These are phyloP conservation scores for Orbilia ellipsospora DNA, from an alignment of 2,329 filamentous ascomycete genomes.

Conservation along the genomic window DNA sequence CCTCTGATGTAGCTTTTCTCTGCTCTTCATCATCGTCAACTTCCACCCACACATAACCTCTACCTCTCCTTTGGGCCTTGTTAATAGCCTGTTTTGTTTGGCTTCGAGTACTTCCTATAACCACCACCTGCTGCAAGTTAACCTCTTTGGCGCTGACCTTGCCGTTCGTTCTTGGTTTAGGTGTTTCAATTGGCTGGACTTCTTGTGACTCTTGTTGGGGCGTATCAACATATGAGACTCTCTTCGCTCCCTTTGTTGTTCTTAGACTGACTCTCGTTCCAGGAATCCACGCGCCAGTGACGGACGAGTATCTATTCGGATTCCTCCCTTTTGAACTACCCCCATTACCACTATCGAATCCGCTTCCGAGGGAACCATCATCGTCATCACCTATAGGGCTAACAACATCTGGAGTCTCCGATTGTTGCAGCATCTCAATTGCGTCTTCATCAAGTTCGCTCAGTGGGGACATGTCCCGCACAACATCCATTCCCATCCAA, in stretches of 20 bases:
- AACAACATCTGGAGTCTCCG: slow-evolving; percentile 29
- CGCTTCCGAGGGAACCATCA: background rate
- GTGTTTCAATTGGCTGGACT: slow-evolving; percentile 13
- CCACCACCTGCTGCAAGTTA: slow-evolving; percentile 45
- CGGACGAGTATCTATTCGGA: slow-evolving; percentile 3
- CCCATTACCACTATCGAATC: background rate
- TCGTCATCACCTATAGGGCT: slow-evolving; percentile 33
- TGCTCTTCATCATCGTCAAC: slow-evolving; percentile 43
- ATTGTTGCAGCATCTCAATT: slow-evolving; percentile 46
- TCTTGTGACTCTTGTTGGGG: slow-evolving; percentile 18
- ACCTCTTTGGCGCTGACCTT: slow-evolving; percentile 22
- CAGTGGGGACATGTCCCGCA: slow-evolving; percentile 54
- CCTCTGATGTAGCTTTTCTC: background rate
- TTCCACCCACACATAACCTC: slow-evolving; percentile 53
- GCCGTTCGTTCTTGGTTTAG: slow-evolving; percentile 32
- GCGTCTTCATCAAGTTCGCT: slow-evolving; percentile 53
- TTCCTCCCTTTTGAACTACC: slow-evolving; percentile 17
- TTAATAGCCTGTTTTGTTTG: slow-evolving; percentile 51
- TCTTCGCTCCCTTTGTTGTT: slow-evolving; percentile 47
- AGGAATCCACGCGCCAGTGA: slow-evolving; percentile 32
- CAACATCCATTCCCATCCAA: slow-evolving; percentile 54
- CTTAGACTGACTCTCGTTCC: slow-evolving; percentile 48
- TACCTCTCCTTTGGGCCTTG: slow-evolving; percentile 46
- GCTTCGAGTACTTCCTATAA: slow-evolving; percentile 52
- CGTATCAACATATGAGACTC: slow-evolving; percentile 16